Evolutionary conservation across 1,284 basidiomycete genomes (phyloP).

Genomic region (Cryptococcus hybrid): DNA sequence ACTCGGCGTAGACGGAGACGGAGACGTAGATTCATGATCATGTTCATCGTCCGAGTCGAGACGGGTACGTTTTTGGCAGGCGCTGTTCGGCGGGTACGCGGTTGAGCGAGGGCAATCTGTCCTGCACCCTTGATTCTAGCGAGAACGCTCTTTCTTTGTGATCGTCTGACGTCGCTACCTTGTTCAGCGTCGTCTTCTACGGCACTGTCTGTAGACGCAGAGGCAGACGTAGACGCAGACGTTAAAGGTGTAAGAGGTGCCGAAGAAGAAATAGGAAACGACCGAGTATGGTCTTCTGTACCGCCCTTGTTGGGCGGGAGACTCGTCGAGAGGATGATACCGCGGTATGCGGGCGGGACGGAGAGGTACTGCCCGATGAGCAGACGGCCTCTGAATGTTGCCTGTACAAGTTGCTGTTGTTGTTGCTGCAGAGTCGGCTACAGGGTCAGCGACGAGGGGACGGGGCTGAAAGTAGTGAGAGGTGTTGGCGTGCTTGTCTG

Average conservation of each 20-base stretch:
- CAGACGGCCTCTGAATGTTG: constrained; percentile 38
- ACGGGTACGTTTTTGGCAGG: constrained; percentile 20
- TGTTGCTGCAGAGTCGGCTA: not conserved
- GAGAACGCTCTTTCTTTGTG: constrained; percentile 7
- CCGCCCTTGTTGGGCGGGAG: constrained; percentile 24
- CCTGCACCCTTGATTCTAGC: constrained; percentile 28
- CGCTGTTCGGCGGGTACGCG: constrained; percentile 14
- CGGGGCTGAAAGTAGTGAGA: constrained; percentile 36
- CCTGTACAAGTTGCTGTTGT: constrained; percentile 8
- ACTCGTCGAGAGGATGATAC: constrained; percentile 24
- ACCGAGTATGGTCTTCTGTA: constrained; percentile 6
- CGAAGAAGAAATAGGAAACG: not conserved
- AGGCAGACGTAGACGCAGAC: constrained; percentile 9
- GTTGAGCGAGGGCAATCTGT: constrained; percentile 35
- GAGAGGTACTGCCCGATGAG: constrained; percentile 32
- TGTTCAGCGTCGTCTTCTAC: not conserved
- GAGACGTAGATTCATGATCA: constrained; percentile 4
- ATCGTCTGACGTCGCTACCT: not conserved
- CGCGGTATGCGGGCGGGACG: constrained; percentile 35
- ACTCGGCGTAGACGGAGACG: not conserved
- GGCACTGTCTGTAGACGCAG: not conserved
- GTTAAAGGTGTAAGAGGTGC: constrained; percentile 1
- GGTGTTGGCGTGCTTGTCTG: constrained; percentile 14
- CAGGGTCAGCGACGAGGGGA: constrained; percentile 12
- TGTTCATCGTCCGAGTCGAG: constrained; percentile 34